A percentile compares a stretch with the other conserved stretches of the same genome.
phyloP scores from a whole-genome alignment of 306 rosid species.

The barrel medic (Medicago truncatula) region DNA sequence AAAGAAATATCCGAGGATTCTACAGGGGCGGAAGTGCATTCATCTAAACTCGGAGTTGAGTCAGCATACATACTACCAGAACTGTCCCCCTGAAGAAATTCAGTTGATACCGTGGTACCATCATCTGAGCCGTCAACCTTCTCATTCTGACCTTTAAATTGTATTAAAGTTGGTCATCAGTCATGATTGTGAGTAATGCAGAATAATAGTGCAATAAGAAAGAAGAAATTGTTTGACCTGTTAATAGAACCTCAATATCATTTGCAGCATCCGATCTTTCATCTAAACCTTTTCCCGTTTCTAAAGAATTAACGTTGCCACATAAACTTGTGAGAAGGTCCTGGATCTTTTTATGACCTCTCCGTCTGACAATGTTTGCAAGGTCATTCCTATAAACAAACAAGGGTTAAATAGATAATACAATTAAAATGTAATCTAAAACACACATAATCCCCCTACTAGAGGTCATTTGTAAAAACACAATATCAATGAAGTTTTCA shows the following conservation, averaged over 20 bases:
- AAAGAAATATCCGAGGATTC: constrained; percentile 40
- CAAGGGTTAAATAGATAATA: not conserved
- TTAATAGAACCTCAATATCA: constrained; percentile 38
- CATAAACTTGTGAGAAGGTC: constrained; percentile 62
- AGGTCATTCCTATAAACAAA: constrained; percentile 67
- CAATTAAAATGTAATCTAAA: not conserved
- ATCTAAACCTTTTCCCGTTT: constrained; percentile 34
- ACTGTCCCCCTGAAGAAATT: constrained; percentile 25
- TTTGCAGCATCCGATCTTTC: constrained; percentile 40
- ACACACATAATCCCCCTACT: not conserved
- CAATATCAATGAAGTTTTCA: too few relatives aligned
- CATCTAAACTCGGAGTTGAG: constrained; percentile 36
- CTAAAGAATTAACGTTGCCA: constrained; percentile 30
- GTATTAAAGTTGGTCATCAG: constrained; percentile 50
- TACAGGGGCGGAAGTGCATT: constrained; percentile 18
- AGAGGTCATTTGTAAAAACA: too few relatives aligned
- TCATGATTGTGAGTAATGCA: constrained; percentile 34
- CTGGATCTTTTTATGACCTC: constrained; percentile 76
- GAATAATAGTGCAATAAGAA: constrained; percentile 24
- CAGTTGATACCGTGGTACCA: constrained; percentile 25
- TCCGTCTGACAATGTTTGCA: constrained; percentile 88
- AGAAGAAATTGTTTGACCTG: constrained; percentile 59
- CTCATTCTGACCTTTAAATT: constrained; percentile 77
- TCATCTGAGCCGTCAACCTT: constrained; percentile 33
- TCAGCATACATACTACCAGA: constrained; percentile 34